Percentiles rank a stretch among this genome's conserved stretches.
Conservation (phyloP, 1,284 basidiomycete genomes). For the Moesziomyces sp. region DNA sequence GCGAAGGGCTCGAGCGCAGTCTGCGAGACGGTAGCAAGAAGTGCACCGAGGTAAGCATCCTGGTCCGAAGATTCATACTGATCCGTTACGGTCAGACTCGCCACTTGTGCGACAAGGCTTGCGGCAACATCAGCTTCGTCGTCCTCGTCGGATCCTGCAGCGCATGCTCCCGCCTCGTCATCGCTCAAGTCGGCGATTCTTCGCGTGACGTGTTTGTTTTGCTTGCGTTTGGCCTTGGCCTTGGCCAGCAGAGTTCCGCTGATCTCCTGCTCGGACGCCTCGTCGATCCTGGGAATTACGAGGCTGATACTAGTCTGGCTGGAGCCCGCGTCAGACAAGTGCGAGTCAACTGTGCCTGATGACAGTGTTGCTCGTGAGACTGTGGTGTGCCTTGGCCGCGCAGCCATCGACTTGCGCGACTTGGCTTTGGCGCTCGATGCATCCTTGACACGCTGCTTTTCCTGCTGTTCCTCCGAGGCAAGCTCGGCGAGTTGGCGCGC, state of each 20-base stretch:
- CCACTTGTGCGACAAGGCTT: conserved; percentile 17
- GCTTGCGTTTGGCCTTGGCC: conserved; percentile 18
- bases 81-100: conserved; percentile 12
- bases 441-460: conserved; percentile 3
- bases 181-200: conserved; percentile 23
- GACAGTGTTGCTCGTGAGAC: conserved; percentile 25
- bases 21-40: conserved; percentile 35
- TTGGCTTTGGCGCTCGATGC: not conserved
- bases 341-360: conserved; percentile 12
- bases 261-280: not conserved
- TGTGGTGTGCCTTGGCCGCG: conserved; percentile 12
- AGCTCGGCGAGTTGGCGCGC: conserved; percentile 33
- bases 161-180: conserved; percentile 8
- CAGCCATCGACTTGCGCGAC: conserved; percentile 17
- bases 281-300: conserved; percentile 10
- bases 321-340: conserved; percentile 13
- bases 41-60: conserved; percentile 3
- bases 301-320: conserved; percentile 27
- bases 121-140: conserved; percentile 21
- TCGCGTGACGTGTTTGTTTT: conserved; percentile 19
- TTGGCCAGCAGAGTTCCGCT: not conserved
- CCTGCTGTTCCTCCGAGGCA: conserved; percentile 10
- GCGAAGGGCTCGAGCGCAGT: conserved; percentile 17
- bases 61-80: not conserved
- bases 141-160: conserved; percentile 22